Evolutionary conservation across 768 basidiomycete species (phyloP), one percentile per base, ranked within the genome.

Genomic region (Daedaleopsis sinensis): DNA sequence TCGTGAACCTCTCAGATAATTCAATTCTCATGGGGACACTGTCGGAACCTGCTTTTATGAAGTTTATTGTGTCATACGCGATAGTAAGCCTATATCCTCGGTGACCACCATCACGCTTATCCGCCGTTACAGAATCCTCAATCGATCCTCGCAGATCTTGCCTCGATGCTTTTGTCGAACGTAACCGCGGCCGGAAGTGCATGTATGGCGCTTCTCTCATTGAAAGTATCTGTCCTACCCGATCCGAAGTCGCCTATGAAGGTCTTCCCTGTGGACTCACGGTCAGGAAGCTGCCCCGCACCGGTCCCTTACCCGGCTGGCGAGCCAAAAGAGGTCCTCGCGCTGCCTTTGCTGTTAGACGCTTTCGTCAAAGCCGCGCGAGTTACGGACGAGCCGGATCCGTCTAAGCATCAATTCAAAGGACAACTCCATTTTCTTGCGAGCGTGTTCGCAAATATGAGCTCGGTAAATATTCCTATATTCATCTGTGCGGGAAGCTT

Each of bases 131-230:
- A 98, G 95, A 91, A 94, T 74, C 90, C 93, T n/a, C 85, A 90
- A 62, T 87, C 96, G 11, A 86, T 90, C 59, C 88, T 98, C 27
- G 94, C 94, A 37, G 96, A 98, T 78, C 85, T 98, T 19, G 94
- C 95, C 3, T 84, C 93, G n/a, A 98, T 98, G 96, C 80, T 98
- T 1, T 82, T 98, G 11, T 96, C 95, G n/a, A 98, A 98, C 76
- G 77, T 97, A 37, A 91, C 94, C 10, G 83, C 90, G 5, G 87
- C 91, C 47, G 80, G 90, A 2, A 74, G 82, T 0, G 83, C 90
- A 55, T 89, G 91, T 65, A 77, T 82, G 11, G 72, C 80, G 9
- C 73, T 98, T 10, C 76, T 94, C 6, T 78, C 79, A 1, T 77
- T 95, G 47, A 84, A 84, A 60, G 81, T 97, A 50, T 76, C 86